Conservation (phyloP, 2,329 filamentous ascomycete genomes). For the Coleophoma eucalyptorum region DNA sequence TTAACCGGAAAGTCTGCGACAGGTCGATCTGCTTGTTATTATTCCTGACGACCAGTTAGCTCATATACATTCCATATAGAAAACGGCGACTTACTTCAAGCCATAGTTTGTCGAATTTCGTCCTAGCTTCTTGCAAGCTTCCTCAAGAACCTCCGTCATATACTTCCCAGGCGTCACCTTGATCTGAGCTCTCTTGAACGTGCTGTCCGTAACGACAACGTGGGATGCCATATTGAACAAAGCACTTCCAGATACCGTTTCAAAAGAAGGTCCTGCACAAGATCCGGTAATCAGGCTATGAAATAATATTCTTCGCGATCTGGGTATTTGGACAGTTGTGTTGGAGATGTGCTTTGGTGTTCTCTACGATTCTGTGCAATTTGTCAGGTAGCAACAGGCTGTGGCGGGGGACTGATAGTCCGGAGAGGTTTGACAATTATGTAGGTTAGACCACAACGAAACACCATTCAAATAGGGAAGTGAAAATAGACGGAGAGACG, state of each 20-base stretch:
- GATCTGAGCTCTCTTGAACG: constrained; percentile 72
- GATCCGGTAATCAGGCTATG: no score
- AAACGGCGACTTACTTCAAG: constrained; percentile 60
- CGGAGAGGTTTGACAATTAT: neutral
- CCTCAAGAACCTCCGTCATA: constrained; percentile 78
- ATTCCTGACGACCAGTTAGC: constrained; percentile 46
- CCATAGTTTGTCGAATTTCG: constrained; percentile 64
- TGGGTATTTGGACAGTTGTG: no score
- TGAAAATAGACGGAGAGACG: neutral
- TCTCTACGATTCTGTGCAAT: constrained; percentile 20
- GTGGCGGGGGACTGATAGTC: constrained; percentile 21
- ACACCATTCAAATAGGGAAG: neutral
- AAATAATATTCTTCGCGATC: no score
- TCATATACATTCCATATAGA: neutral
- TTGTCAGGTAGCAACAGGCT: constrained; percentile 15
- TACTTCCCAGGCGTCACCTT: constrained; percentile 81
- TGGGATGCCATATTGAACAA: constrained; percentile 69
- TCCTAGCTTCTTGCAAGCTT: constrained; percentile 78
- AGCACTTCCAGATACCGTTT: no score
- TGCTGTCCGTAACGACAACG: constrained; percentile 81
- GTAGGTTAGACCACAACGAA: neutral
- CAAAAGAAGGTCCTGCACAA: no score
- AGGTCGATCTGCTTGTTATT: constrained; percentile 85
- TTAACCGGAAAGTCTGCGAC: constrained; percentile 77
- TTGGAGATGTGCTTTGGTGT: constrained; percentile 1